These are phyloP conservation scores for Apiospora phragmitis DNA, from an alignment of 2,329 filamentous ascomycete genomes.

Conservation along the genomic window DNA sequence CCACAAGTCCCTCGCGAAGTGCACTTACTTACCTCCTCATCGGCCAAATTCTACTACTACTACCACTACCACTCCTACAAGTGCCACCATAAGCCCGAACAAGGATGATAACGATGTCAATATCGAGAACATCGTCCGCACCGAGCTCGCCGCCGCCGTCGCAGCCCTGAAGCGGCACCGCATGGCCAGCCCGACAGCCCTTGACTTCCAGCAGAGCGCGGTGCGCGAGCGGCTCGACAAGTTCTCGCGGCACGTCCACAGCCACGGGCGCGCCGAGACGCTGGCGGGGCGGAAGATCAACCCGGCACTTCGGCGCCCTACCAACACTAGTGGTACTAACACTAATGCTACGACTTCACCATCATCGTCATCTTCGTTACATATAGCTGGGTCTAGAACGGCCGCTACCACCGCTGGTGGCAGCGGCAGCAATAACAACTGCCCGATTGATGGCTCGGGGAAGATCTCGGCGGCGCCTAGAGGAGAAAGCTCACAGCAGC, in stretches of 20 bases:
- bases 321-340: background rate
- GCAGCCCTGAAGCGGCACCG: background rate
- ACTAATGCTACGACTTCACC: background rate
- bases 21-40: background rate
- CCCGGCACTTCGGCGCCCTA: constrained; percentile 1
- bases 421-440: background rate
- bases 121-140: background rate
- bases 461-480: background rate
- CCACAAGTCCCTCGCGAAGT: constrained; percentile 3
- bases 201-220: constrained; percentile 13
- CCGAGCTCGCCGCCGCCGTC: background rate
- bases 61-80: too few species aligned
- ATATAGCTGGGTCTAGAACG: background rate
- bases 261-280: constrained; percentile 11
- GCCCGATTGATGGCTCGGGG: background rate
- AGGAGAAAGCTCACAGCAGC: background rate
- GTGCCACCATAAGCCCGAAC: background rate
- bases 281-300: constrained; percentile 10
- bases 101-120: background rate
- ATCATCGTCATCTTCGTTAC: too few species aligned
- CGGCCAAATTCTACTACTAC: too few species aligned
- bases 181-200: constrained; percentile 10
- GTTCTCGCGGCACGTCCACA: constrained; percentile 13
- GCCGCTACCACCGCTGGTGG: background rate
- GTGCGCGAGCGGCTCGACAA: constrained; percentile 15